phyloP scores from a whole-genome alignment of 73 alveolate species.

The Symbiodinium natans region DNA sequence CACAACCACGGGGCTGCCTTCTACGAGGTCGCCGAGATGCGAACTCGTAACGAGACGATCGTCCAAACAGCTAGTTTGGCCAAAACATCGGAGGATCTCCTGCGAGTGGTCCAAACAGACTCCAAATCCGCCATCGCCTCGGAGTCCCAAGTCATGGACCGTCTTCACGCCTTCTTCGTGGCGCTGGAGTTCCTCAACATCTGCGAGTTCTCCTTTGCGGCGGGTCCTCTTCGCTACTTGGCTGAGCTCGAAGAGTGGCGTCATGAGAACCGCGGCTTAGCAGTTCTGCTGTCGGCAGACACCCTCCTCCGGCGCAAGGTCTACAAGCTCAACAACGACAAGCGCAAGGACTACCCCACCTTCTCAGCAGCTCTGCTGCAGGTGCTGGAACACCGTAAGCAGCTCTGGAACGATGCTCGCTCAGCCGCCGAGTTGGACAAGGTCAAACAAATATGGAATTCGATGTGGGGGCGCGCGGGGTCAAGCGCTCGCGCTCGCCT shows the following conservation, averaged over 20 bases:
- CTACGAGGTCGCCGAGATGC: constrained; percentile 38
- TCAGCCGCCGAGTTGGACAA: constrained; percentile 7
- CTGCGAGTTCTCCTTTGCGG: background rate
- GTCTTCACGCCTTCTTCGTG: constrained; percentile 10
- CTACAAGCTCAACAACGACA: background rate
- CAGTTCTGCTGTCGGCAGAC: background rate
- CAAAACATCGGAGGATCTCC: background rate
- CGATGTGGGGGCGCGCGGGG: background rate
- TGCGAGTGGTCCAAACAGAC: background rate
- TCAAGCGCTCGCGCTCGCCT: too few relatives aligned
- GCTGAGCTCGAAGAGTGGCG: constrained; percentile 32
- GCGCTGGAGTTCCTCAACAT: constrained; percentile 29
- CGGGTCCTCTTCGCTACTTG: constrained; percentile 7
- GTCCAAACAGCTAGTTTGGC: background rate
- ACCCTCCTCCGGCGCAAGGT: constrained; percentile 13
- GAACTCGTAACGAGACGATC: background rate
- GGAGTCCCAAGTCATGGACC: background rate
- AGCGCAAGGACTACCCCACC: background rate
- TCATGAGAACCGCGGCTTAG: constrained; percentile 20
- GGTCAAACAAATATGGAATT: background rate
- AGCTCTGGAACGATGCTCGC: constrained; percentile 37
- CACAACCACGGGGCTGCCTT: background rate
- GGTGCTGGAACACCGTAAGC: background rate
- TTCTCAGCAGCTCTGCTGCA: constrained; percentile 16
- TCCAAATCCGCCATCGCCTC: background rate